A percentile compares a stretch with the other conserved stretches of the same genome.
These are phyloP conservation scores for Mucor mucedo DNA, from an alignment of 371 early-diverging fungal genomes.

Conservation along the genomic window DNA sequence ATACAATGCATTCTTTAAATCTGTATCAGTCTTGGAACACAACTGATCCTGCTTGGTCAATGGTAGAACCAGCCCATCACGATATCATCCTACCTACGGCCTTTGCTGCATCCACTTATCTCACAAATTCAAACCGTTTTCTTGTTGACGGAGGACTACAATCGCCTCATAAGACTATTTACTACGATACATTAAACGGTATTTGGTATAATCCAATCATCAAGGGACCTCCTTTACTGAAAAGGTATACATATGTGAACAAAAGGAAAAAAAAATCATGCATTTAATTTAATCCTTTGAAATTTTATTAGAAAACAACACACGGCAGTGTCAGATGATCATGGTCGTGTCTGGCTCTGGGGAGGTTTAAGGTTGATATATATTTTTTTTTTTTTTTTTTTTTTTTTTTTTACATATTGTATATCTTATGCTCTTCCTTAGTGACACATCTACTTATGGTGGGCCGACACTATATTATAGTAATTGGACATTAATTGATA, in stretches of 20 bases:
- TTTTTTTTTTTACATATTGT: neutral
- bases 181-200: constrained; percentile 23
- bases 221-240: constrained; percentile 6
- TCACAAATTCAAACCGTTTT: constrained; percentile 23
- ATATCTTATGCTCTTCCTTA: neutral
- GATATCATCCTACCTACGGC: constrained; percentile 10
- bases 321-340: constrained; percentile 36
- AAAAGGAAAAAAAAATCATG: neutral
- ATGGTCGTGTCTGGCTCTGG: constrained; percentile 47
- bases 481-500: constrained; percentile 40
- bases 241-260: constrained; percentile 8
- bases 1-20: constrained; percentile 26
- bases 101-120: constrained; percentile 30
- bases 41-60: constrained; percentile 35
- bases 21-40: constrained; percentile 33
- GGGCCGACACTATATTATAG: constrained; percentile 26
- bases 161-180: constrained; percentile 2
- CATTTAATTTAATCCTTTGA: neutral
- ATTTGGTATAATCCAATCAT: constrained; percentile 15
- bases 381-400: neutral
- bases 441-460: constrained; percentile 22
- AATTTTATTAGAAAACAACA: constrained; percentile 33
- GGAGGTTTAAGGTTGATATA: constrained; percentile 40
- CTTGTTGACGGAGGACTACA: constrained; percentile 33
- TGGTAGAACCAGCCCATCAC: constrained; percentile 6